A percentile compares a stretch with the other conserved stretches of the same genome.
These are phyloP conservation scores for Cylindrotheca closterium DNA, from an alignment of 108 stramenopile genomes.

Conservation along the genomic window DNA sequence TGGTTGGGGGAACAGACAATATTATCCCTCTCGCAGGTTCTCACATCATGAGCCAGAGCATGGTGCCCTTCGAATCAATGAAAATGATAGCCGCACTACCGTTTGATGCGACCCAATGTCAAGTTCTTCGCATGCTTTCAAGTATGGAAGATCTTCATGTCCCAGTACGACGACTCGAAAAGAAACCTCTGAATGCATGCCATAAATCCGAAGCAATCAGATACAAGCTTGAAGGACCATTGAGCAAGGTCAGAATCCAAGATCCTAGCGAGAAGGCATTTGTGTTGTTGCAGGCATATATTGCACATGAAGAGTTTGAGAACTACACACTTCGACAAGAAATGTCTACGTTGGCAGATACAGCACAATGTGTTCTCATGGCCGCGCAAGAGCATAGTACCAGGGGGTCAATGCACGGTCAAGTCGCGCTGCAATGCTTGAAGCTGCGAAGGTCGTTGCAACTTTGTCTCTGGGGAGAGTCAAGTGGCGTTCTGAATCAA, in stretches of 20 bases:
- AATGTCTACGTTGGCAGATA: constrained; percentile 55
- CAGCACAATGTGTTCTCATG: constrained; percentile 62
- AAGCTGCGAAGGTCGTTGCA: constrained; percentile 59
- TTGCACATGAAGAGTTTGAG: constrained; percentile 58
- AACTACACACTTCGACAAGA: constrained; percentile 71
- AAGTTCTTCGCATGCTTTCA: constrained; percentile 65
- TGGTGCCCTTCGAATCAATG: constrained; percentile 73
- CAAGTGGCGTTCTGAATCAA: constrained; percentile 79
- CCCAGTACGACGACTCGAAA: constrained; percentile 73
- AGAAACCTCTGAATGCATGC: constrained; percentile 75
- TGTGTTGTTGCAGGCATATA: constrained; percentile 78
- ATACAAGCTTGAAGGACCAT: constrained; percentile 73
- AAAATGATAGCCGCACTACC: constrained; percentile 62
- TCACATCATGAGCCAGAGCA: constrained; percentile 75
- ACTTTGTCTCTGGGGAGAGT: constrained; percentile 60
- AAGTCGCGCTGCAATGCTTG: constrained; percentile 56
- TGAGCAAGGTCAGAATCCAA: constrained; percentile 76
- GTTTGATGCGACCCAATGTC: constrained; percentile 50
- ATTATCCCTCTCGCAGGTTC: constrained; percentile 47
- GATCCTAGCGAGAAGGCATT: constrained; percentile 76
- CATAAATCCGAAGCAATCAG: constrained; percentile 59
- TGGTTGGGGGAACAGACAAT: constrained; percentile 6
- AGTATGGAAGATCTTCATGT: constrained; percentile 60
- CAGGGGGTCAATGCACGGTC: constrained; percentile 61
- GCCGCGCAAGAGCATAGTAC: constrained; percentile 75